A percentile compares a stretch with the other conserved stretches of the same genome.
Conservation (phyloP, 805 yeast genomes). For the Metschnikowia henanensis region DNA sequence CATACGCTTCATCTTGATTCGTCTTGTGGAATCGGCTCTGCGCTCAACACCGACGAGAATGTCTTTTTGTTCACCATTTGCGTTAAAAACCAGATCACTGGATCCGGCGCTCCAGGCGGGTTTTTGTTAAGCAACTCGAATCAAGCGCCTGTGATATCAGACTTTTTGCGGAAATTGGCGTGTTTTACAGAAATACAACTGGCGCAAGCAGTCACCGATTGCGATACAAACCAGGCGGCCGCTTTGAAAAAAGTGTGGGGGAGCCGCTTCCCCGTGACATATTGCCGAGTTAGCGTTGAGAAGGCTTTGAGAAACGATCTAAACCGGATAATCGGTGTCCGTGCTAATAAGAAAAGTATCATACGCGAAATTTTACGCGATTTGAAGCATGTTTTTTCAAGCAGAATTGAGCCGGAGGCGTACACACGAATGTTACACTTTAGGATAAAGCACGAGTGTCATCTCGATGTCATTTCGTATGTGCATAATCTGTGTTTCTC, state of each 20-base stretch:
- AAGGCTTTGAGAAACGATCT: not conserved
- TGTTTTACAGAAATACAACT: not conserved
- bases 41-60: not conserved
- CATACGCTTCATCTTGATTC: too few species aligned
- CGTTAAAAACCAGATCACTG: not conserved
- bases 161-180: not conserved
- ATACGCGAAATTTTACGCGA: not conserved
- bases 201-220: conserved; percentile 1
- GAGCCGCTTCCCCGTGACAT: not conserved
- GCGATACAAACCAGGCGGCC: not conserved
- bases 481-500: not conserved
- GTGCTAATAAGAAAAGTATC: not conserved
- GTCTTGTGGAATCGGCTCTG: too few species aligned
- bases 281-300: not conserved
- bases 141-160: not conserved
- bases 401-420: not conserved
- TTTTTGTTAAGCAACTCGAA: conserved; percentile 1
- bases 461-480: not conserved
- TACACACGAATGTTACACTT: not conserved
- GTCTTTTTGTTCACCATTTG: not conserved
- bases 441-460: not conserved
- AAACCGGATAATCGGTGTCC: not conserved
- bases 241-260: not conserved
- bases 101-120: not conserved
- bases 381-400: not conserved